Evolutionary conservation across 352 stramenopile genomes (phyloP).

Genomic region (Phytophthora cactorum): DNA sequence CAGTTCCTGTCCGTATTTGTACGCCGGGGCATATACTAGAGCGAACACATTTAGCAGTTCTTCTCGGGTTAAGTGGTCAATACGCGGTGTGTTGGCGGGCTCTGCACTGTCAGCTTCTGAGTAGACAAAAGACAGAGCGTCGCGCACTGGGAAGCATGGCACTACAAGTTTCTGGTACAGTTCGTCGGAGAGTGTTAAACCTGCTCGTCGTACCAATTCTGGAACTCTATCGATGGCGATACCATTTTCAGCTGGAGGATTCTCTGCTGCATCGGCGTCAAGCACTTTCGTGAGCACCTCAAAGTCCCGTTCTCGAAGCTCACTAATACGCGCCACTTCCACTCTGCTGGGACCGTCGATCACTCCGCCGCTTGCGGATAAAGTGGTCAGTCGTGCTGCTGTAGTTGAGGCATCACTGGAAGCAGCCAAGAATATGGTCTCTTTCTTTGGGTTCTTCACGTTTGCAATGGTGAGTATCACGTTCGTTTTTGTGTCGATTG

Average conservation of each 20-base stretch:
- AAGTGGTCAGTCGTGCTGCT: conserved; percentile 54
- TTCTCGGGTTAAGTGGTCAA: conserved; percentile 18
- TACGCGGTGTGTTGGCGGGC: not conserved
- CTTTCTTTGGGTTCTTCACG: conserved; percentile 62
- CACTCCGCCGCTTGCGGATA: conserved; percentile 52
- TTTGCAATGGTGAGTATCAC: conserved; percentile 48
- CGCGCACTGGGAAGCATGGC: conserved; percentile 27
- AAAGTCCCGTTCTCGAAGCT: conserved; percentile 69
- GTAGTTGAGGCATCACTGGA: conserved; percentile 9
- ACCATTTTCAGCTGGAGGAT: conserved; percentile 3
- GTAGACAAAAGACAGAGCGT: not conserved
- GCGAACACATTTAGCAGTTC: conserved; percentile 69
- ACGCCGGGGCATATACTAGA: conserved; percentile 65
- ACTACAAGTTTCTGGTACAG: conserved; percentile 54
- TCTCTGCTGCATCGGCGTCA: conserved; percentile 25
- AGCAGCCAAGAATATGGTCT: conserved; percentile 36
- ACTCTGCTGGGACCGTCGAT: conserved; percentile 66
- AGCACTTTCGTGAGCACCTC: conserved; percentile 41
- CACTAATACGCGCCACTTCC: conserved; percentile 68
- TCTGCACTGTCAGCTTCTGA: not conserved
- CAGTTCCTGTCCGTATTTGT: conserved; percentile 76
- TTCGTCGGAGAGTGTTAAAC: conserved; percentile 39
- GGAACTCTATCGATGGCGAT: conserved; percentile 42
- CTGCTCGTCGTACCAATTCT: conserved; percentile 42
- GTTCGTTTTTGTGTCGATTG: conserved; percentile 39